Evolutionary conservation across 2,329 filamentous ascomycete genomes (phyloP), one percentile per base, ranked within the genome.

Genomic region (Sporothrix mexicana): DNA sequence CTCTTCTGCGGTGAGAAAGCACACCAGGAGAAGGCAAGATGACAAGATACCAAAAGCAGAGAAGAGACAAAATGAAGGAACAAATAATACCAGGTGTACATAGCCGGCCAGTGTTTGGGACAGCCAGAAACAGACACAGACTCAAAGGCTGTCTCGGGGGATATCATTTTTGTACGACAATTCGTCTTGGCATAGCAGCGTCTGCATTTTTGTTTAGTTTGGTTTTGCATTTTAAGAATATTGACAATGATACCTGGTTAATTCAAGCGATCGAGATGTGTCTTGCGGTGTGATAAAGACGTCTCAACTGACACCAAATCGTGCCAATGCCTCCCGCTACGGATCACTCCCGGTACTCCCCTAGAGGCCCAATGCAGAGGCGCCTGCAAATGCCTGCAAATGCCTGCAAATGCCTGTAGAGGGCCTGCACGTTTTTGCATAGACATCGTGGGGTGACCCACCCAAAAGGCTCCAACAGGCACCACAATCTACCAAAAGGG

Each of bases 1-100:
- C 79, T 23, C 70, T 81, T 67, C 72, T 81, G 69, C 74, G 76
- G 43, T 79, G 70, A 73, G 30, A 45, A 15, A 45, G 23, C 15
- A 17, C 4, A 45, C 23, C 2, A 8, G 3, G 2, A 20, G 23
- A 62, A 4, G 2, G 13, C n/a, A 20, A 13, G 9, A 15, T 30
- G 2, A 20, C n/a, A 20, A 13, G 9, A 15, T 30, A 17, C 43
- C 2, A 43, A 15, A 43, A 17, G 23, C 2, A 43, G 8, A 43
- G 55, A 20, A 69, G 66, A 23, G 12, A 49, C 49, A 41, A 4
- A 25, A 45, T 41, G 10, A 64, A 20, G 45, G 36, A 6, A 5
- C 25, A 9, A 45, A 36, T 66, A 25, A 23, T 64, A 45, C 41
- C 41, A 47, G 61, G 61, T 66, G 41, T 47, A 47, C 61, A 66